phyloP scores from a whole-genome alignment of 371 early-diverging fungal genomes.

The Mortierella sp. region DNA sequence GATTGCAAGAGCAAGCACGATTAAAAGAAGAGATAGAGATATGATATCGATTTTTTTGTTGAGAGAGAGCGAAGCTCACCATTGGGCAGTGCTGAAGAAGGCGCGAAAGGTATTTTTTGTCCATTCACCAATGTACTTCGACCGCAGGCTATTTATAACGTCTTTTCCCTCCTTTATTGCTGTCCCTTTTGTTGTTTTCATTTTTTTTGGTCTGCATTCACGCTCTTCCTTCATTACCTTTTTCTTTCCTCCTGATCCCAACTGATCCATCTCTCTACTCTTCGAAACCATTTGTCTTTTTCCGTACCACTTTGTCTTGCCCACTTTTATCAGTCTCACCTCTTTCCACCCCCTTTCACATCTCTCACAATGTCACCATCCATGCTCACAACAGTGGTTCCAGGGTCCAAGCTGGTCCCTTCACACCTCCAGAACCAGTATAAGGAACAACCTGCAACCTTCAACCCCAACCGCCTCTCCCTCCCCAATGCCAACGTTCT shows the following conservation, averaged over 20 bases:
- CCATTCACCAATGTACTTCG: background rate
- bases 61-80: too few relatives aligned
- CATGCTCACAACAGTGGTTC: constrained; percentile 5
- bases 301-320: background rate
- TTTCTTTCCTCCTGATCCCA: background rate
- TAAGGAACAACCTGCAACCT: constrained; percentile 25
- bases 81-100: background rate
- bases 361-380: background rate
- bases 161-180: background rate
- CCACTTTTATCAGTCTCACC: background rate
- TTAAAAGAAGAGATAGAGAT: too few relatives aligned
- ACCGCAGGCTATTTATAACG: background rate
- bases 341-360: background rate
- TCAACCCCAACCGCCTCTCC: constrained; percentile 36
- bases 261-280: background rate
- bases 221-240: background rate
- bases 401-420: constrained; percentile 13
- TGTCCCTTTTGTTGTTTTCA: background rate
- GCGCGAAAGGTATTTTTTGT: background rate
- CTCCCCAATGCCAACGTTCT: constrained; percentile 23
- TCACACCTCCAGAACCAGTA: constrained; percentile 15
- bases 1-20: too few relatives aligned
- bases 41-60: background rate
- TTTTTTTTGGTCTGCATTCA: background rate
- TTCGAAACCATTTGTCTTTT: background rate